Evolutionary conservation across 2,329 filamentous ascomycete species (phyloP).

Genomic region (Colletotrichum brevisporum): DNA sequence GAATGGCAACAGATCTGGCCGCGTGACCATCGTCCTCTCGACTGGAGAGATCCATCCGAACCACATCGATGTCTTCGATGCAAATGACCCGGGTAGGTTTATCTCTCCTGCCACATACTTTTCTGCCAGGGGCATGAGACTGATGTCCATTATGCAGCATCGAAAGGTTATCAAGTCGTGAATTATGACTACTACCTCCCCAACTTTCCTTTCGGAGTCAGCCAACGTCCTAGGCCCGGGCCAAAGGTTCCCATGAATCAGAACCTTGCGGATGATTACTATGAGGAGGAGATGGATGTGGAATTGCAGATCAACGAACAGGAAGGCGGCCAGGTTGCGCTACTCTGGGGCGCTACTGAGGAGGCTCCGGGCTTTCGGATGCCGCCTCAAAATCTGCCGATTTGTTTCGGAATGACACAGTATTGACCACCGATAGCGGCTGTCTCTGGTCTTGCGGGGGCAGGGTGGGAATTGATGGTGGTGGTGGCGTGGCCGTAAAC

Average conservation of each 20-base stretch:
- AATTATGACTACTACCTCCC: constrained; percentile 36
- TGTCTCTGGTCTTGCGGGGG: not conserved
- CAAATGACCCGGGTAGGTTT: not conserved
- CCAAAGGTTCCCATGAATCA: not conserved
- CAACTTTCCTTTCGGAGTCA: not conserved
- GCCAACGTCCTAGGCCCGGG: not conserved
- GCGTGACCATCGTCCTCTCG: constrained; percentile 27
- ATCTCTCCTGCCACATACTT: not conserved
- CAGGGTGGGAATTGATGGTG: too few species aligned
- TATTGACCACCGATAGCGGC: not conserved
- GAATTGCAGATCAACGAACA: constrained; percentile 21
- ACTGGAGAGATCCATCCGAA: not conserved
- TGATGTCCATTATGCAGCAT: not conserved
- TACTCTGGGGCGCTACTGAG: not conserved
- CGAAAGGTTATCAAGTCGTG: constrained; percentile 18
- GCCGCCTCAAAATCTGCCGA: not conserved
- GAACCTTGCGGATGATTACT: constrained; percentile 2
- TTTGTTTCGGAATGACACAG: not conserved
- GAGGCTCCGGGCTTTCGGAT: constrained; percentile 1
- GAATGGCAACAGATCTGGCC: constrained; percentile 18
- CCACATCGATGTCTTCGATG: not conserved
- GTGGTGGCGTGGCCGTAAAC: not conserved
- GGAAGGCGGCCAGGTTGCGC: not conserved
- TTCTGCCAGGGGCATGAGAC: not conserved
- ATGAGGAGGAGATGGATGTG: constrained; percentile 31